A percentile compares a stretch with the other conserved stretches of the same genome.
These are phyloP conservation scores for Keithomyces neogunnii DNA, from an alignment of 2,329 filamentous ascomycete species.

Conservation along the genomic window DNA sequence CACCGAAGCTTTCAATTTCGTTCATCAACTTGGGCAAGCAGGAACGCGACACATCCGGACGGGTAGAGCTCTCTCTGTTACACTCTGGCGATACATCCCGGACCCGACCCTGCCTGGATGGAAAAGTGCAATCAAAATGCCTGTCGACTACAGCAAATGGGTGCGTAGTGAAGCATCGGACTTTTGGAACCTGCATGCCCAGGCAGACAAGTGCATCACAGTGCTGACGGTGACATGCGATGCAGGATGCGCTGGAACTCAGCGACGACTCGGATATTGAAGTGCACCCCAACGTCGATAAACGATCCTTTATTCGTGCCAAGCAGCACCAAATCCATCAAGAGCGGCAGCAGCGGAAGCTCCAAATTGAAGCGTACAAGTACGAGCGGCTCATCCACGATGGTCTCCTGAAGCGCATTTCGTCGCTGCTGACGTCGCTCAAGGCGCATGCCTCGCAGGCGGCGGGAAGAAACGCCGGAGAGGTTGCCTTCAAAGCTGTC, in stretches of 20 bases:
- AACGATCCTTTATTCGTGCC: slow-evolving; percentile 93
- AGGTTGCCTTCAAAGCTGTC: slow-evolving; percentile 81
- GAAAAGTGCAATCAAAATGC: slow-evolving; percentile 26
- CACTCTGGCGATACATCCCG: neutral
- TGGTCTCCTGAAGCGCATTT: slow-evolving; percentile 77
- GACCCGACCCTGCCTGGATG: neutral
- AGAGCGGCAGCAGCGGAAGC: slow-evolving; percentile 74
- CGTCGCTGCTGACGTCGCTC: slow-evolving; percentile 65
- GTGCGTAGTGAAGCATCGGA: slow-evolving; percentile 27
- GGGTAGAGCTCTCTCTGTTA: neutral
- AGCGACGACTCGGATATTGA: slow-evolving; percentile 98
- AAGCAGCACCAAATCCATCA: slow-evolving; percentile 97
- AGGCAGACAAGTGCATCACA: neutral
- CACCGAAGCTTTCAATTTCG: no score
- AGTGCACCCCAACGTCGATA: slow-evolving; percentile 98
- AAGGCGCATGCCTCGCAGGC: slow-evolving; percentile 64
- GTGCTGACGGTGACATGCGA: neutral
- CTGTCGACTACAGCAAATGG: slow-evolving; percentile 61
- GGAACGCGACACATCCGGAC: no score
- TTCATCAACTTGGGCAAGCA: neutral
- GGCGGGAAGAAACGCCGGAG: slow-evolving; percentile 58
- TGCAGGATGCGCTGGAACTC: slow-evolving; percentile 83
- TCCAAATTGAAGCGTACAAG: slow-evolving; percentile 83
- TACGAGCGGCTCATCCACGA: slow-evolving; percentile 93
- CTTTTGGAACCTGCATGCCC: neutral